Conservation (phyloP, 768 basidiomycete species). For the Cytidiella melzeri region DNA sequence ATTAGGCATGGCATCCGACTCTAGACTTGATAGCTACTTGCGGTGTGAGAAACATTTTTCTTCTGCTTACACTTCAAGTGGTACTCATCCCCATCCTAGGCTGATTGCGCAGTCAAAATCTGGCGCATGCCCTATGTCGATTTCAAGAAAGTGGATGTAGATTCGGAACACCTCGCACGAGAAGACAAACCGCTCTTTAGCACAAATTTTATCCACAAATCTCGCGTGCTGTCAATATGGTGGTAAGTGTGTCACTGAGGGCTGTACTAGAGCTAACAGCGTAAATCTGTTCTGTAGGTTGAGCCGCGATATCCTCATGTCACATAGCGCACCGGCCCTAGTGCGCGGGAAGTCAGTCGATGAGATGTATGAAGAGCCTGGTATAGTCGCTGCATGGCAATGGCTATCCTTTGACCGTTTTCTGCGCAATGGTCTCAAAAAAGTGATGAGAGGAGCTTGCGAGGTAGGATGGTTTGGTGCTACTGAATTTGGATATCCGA, state of each 20-base stretch:
- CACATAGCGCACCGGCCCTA: slow-evolving; percentile 25
- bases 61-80: background rate
- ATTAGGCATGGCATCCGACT: slow-evolving; percentile 61
- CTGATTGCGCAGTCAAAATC: slow-evolving; percentile 71
- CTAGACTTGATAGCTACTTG: slow-evolving; percentile 70
- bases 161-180: slow-evolving; percentile 32
- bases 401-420: slow-evolving; percentile 66
- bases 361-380: slow-evolving; percentile 20
- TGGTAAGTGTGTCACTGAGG: slow-evolving; percentile 42
- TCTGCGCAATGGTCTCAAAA: slow-evolving; percentile 40
- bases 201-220: slow-evolving; percentile 57
- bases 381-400: slow-evolving; percentile 54
- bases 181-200: slow-evolving; percentile 78
- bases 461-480: slow-evolving; percentile 38
- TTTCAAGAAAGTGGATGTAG: slow-evolving; percentile 16
- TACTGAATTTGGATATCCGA: background rate
- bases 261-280: background rate
- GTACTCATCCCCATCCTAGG: slow-evolving; percentile 30
- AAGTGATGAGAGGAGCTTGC: slow-evolving; percentile 47
- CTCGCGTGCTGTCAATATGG: slow-evolving; percentile 53
- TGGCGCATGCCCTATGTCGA: slow-evolving; percentile 51
- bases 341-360: slow-evolving; percentile 14
- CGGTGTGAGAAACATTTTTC: slow-evolving; percentile 43
- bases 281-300: slow-evolving; percentile 37
- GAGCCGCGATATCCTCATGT: slow-evolving; percentile 36